Conservation (phyloP, 2,329 filamentous ascomycete species). For the Tolypocladium nubicola region DNA sequence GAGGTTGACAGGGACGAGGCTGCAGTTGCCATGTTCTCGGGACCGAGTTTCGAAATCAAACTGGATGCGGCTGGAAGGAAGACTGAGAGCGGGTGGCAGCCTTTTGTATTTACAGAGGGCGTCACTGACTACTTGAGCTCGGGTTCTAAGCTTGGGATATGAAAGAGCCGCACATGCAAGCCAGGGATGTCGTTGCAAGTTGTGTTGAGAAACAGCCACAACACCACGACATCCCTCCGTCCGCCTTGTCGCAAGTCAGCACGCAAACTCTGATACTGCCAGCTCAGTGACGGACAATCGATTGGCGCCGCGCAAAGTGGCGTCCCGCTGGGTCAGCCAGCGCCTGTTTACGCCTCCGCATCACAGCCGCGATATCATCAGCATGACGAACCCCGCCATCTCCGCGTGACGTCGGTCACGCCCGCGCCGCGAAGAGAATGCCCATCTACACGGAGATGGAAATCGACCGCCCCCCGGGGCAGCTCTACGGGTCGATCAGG, state of each 20-base stretch:
- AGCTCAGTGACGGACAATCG: not conserved
- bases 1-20: not conserved
- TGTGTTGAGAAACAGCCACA: not conserved
- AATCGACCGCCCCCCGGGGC: slow-evolving; percentile 1
- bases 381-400: not conserved
- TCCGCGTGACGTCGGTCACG: too few relatives aligned
- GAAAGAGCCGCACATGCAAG: not conserved
- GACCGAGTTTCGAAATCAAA: not conserved
- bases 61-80: not conserved
- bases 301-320: not conserved
- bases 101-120: not conserved
- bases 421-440: not conserved
- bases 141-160: not conserved
- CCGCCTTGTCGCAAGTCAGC: not conserved
- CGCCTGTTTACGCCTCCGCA: not conserved
- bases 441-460: not conserved
- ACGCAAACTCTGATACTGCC: not conserved
- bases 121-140: not conserved
- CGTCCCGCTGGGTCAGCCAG: not conserved
- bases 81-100: not conserved
- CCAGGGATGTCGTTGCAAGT: not conserved
- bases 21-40: not conserved
- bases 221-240: not conserved
- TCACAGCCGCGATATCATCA: not conserved
- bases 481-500: not conserved